These are phyloP conservation scores for Carpinus viminea DNA, from an alignment of 306 rosid species.

Conservation along the genomic window DNA sequence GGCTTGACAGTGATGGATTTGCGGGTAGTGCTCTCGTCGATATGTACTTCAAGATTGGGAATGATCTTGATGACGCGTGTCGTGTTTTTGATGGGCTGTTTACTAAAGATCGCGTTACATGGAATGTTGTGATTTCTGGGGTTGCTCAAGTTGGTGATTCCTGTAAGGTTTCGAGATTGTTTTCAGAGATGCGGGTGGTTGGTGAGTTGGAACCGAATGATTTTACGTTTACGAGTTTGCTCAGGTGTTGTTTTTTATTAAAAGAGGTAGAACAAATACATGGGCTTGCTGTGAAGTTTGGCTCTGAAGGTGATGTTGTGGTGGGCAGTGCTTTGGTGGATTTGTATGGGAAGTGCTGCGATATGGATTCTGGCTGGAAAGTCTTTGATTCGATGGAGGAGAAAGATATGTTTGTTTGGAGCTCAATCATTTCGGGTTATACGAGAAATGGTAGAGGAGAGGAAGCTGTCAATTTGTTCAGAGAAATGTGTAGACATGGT, in stretches of 20 bases:
- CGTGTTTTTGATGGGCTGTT: conserved; percentile 38
- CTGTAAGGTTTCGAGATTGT: conserved; percentile 39
- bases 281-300: conserved; percentile 41
- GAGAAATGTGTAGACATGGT: conserved; percentile 45
- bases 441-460: conserved; percentile 41
- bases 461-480: conserved; percentile 48
- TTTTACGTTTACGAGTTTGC: conserved; percentile 38
- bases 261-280: conserved; percentile 46
- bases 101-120: conserved; percentile 48
- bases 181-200: conserved; percentile 42
- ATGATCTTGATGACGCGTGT: conserved; percentile 24
- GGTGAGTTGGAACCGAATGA: conserved; percentile 44
- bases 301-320: conserved; percentile 44
- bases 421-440: conserved; percentile 52
- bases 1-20: conserved; percentile 47
- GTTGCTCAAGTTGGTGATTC: conserved; percentile 47
- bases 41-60: conserved; percentile 44
- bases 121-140: conserved; percentile 63
- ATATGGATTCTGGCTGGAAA: conserved; percentile 39
- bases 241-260: conserved; percentile 44
- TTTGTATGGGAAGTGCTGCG: conserved; percentile 47
- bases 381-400: conserved; percentile 48
- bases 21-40: conserved; percentile 48
- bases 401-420: conserved; percentile 51
- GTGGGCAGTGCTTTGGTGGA: conserved; percentile 50